Base-by-base conservation (phyloP, 495 filamentous ascomycete species). In the Aspergillus affinis region DNA sequence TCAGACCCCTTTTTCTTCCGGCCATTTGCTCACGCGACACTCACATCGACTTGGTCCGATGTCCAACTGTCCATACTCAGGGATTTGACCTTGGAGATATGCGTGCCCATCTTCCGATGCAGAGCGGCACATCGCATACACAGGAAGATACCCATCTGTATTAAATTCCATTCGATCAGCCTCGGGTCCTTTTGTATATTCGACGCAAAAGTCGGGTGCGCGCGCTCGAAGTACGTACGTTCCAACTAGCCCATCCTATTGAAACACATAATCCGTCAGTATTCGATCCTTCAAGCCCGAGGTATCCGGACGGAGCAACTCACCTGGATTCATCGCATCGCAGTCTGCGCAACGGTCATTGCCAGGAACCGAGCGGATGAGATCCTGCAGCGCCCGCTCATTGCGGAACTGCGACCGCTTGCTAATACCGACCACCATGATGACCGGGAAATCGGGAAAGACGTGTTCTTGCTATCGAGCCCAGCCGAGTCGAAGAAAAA, bases 371-470 rank as follows among this genome's bases (percentile, higher is more conserved):
- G 74, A 85, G 58, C 89, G 89, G 72, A 97, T 88, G 60, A 98
- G 83, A 36, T 98, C 94, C 70, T 97, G 91, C 65, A 98, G 80
- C 29, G 85, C 78, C 69, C 88, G 90, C 81, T 98, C 94, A 75
- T 98, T 96, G 78, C 94, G 93, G 82, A 88, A 90, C 81, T 96
- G 92, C 77, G 96, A 90, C 70, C 94, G 92, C 84, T 98, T 98
- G 81, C 85, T 96, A 58, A 86, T 78, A 47, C 76, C 75, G 15
- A 72, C 73, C 10, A 81, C 75, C 84, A 87, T 87, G 62, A 13
- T 73, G 61, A 66, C 55, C 51, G 65, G 36, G 62, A 52, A 55
- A 68, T 60, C 61, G 58, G 63, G 60, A 58, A 58, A 61, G 58
- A 23, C 48, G 51, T 45, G 49, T 45, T 17, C 36, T 13, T 48